phyloP scores from a whole-genome alignment of 371 early-diverging fungal genomes.

The Fennellomyces sp. region DNA sequence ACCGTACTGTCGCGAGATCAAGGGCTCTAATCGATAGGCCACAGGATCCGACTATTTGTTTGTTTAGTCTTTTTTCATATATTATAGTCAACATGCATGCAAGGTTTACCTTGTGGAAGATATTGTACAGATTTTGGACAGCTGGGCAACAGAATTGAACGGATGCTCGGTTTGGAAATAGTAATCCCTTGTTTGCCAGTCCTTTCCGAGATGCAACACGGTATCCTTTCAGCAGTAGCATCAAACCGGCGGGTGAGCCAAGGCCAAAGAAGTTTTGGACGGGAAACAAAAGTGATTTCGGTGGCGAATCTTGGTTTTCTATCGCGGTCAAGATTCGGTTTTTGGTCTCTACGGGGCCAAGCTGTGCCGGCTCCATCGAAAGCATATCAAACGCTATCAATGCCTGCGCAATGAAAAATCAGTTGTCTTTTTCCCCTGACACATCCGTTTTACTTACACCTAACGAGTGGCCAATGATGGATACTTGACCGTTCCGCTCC shows the following conservation, averaged over 20 bases:
- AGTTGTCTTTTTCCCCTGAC: neutral
- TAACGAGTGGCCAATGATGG: conserved; percentile 81
- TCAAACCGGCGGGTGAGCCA: conserved; percentile 81
- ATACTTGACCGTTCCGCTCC: conserved; percentile 67
- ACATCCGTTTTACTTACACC: conserved; percentile 60
- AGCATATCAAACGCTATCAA: conserved; percentile 75
- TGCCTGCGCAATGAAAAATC: neutral
- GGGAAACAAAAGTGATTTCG: conserved; percentile 36
- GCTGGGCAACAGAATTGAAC: conserved; percentile 56
- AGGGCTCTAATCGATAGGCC: conserved; percentile 73
- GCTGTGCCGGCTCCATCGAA: conserved; percentile 54
- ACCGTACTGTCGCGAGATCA: conserved; percentile 59
- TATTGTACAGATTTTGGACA: conserved; percentile 76
- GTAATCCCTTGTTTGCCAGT: conserved; percentile 23
- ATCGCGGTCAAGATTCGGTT: neutral
- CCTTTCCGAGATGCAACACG: conserved; percentile 57
- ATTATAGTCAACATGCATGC: too few species aligned
- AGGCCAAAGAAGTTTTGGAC: conserved; percentile 68
- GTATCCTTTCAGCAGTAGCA: conserved; percentile 72
- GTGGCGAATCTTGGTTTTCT: neutral
- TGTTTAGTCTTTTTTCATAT: neutral
- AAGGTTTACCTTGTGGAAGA: conserved; percentile 67
- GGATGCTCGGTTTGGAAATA: neutral
- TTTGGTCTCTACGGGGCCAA: neutral
- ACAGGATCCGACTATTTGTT: conserved; percentile 47